Evolutionary conservation across 257 asterid species (phyloP).

Genomic region (Fraxinus americana): DNA sequence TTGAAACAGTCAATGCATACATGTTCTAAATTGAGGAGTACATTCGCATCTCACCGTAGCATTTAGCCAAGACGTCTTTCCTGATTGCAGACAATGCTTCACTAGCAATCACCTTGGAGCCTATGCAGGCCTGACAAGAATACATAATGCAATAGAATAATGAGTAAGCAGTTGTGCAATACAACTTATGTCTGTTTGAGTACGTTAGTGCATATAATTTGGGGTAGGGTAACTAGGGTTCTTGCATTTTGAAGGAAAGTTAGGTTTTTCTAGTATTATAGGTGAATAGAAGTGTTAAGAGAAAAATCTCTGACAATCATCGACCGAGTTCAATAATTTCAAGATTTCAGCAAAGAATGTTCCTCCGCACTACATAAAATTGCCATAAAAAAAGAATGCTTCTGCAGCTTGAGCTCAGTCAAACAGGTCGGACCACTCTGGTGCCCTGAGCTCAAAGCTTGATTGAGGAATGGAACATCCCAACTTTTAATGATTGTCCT

Average conservation of each 20-base stretch:
- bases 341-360: background rate
- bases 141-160: constrained; percentile 14
- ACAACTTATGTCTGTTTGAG: background rate
- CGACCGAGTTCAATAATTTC: background rate
- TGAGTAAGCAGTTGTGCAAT: background rate
- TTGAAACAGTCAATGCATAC: background rate
- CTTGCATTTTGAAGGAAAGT: background rate
- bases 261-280: background rate
- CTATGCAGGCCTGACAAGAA: constrained; percentile 80
- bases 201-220: background rate
- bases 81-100: constrained; percentile 95
- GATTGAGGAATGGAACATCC: background rate
- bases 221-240: background rate
- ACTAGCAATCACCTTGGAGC: constrained; percentile 96
- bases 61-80: constrained; percentile 97
- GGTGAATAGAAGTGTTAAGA: background rate
- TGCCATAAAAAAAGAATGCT: background rate
- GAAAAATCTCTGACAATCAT: background rate
- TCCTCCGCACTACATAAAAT: background rate
- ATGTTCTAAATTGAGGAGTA: constrained; percentile 13
- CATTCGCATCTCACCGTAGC: constrained; percentile 72
- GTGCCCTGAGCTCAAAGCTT: background rate
- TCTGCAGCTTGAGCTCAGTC: background rate
- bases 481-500: background rate
- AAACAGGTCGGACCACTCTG: background rate